phyloP scores from a whole-genome alignment of 495 filamentous ascomycete species.

The Annulohypoxylon maeteangense region DNA sequence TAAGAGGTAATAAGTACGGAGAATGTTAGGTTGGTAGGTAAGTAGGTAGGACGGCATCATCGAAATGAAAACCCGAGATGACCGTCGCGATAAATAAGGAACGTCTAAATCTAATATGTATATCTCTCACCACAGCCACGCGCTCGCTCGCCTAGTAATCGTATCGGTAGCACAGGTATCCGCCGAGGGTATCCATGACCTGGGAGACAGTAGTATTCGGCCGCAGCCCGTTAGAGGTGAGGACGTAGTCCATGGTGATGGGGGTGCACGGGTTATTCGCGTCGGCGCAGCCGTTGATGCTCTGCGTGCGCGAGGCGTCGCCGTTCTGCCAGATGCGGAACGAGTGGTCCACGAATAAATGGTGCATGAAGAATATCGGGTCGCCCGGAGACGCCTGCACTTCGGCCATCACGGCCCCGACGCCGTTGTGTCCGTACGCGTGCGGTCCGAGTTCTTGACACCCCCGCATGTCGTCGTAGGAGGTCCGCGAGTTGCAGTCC shows the following conservation, averaged over 20 bases:
- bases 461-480: constrained; percentile 46
- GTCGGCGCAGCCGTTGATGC: constrained; percentile 53
- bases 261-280: constrained; percentile 43
- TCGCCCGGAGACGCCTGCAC: constrained; percentile 52
- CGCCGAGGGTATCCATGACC: constrained; percentile 52
- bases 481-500: constrained; percentile 43
- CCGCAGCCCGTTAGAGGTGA: constrained; percentile 48
- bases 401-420: constrained; percentile 52
- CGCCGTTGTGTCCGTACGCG: constrained; percentile 49
- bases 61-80: neutral
- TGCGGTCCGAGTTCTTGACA: constrained; percentile 49
- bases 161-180: constrained; percentile 55
- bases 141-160: constrained; percentile 47
- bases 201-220: constrained; percentile 48
- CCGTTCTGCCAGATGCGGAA: constrained; percentile 56
- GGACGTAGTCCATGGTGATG: constrained; percentile 46
- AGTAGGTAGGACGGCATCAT: neutral
- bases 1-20: constrained; percentile 9
- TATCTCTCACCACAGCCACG: no score
- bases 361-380: constrained; percentile 57
- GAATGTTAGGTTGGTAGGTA: neutral
- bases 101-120: neutral
- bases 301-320: constrained; percentile 44
- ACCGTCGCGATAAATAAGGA: neutral
- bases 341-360: constrained; percentile 54